Conservation (phyloP, 2,329 filamentous ascomycete genomes). For the Exophiala sp. region DNA sequence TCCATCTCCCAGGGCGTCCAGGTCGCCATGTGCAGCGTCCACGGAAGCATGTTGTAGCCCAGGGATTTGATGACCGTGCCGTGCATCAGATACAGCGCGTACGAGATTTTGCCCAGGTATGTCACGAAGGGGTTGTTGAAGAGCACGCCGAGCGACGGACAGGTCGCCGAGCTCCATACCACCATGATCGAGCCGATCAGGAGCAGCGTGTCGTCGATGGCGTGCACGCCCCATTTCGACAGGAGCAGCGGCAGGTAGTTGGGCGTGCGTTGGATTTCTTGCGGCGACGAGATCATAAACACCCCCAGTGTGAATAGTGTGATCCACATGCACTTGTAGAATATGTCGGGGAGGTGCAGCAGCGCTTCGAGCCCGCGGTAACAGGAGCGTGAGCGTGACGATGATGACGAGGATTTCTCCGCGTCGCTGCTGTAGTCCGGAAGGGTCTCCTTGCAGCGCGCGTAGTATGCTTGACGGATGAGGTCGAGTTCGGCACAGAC, state of each 20-base stretch:
- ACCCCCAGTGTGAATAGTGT: conserved; percentile 4
- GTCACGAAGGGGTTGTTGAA: conserved; percentile 24
- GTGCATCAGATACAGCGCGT: conserved; percentile 32
- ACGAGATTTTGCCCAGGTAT: conserved; percentile 33
- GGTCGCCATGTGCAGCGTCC: conserved; percentile 10
- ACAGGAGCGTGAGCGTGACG: background rate
- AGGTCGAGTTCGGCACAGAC: conserved; percentile 19
- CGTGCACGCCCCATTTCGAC: conserved; percentile 3
- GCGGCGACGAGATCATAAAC: conserved; percentile 13
- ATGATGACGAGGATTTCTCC: background rate
- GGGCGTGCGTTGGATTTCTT: conserved; percentile 10
- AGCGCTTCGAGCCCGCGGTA: background rate
- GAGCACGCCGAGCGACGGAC: conserved; percentile 3
- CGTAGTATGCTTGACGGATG: conserved; percentile 11
- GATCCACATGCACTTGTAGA: conserved; percentile 10
- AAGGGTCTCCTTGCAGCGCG: background rate
- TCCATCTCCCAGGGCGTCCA: conserved; percentile 4
- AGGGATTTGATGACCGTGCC: conserved; percentile 19
- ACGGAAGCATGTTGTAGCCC: conserved; percentile 14
- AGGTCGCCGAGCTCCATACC: conserved; percentile 15
- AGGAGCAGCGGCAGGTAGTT: conserved; percentile 11
- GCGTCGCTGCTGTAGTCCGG: background rate
- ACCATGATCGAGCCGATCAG: conserved; percentile 7
- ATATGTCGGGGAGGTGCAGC: conserved; percentile 5
- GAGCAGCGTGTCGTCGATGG: conserved; percentile 8